Evolutionary conservation across 116 monocot species (phyloP), one percentile per base, ranked within the genome.

Genomic region (Iris pallida): DNA sequence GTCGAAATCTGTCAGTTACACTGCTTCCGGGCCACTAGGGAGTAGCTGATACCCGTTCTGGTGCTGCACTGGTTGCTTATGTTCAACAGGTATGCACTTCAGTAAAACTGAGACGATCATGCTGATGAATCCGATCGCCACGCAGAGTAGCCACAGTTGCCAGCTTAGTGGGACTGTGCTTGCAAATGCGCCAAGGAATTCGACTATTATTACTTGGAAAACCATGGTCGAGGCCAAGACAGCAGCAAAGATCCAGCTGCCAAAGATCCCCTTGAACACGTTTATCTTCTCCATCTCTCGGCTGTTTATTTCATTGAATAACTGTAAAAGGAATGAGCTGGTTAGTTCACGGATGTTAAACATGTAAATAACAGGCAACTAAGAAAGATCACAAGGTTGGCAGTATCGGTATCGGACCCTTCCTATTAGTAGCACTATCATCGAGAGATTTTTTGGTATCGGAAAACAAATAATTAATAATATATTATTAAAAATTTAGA

Each of bases 221-320:
- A 74, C 59, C 9, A 85, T 73, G 0, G 99, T 93, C 6, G 64
- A 67, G 12, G 57, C 45, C 53, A 99, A 17, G 6, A 99, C 77
- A 1, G 64, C 83, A n/a, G 65, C 9, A 65, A 99, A 99, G 58
- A 93, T 75, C 90, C 91, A 91, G 69, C 76, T 93, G 47, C 75
- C 71, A 12, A 99, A 80, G n/a, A 99, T 82, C 17, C 99, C 99
- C 20, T 72, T 72, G 61, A 99, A 81, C 15, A 93, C 75, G 66
- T 99, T 91, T 40, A 99, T 82, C 75, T 88, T 93, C 52, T 93
- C 85, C 88, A 99, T 93, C 48, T 99, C 86, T 41, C 88, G 68
- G 75, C 90, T 93, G 58, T 91, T 99, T 70, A 99, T 80, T 71
- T 99, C 99, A 65, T 99, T 99, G 84, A 99, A 99, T 10, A 99